Percentiles rank a stretch among this genome's conserved stretches.
phyloP scores from a whole-genome alignment of 2,329 filamentous ascomycete species.

The Colletotrichum incanum region DNA sequence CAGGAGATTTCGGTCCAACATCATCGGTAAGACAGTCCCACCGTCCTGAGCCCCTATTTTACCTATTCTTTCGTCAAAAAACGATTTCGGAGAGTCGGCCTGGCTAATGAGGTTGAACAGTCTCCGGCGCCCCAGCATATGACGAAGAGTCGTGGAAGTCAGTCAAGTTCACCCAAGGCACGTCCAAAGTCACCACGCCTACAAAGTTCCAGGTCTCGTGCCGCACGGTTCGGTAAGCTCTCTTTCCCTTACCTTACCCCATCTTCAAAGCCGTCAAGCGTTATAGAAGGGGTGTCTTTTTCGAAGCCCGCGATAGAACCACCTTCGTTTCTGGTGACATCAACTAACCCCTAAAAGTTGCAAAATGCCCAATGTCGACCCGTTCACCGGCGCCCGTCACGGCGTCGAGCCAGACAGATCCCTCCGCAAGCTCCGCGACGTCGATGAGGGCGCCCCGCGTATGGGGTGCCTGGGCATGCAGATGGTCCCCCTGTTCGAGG shows the following conservation, averaged over 20 bases:
- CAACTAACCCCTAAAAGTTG: conserved; percentile 60
- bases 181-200: conserved; percentile 62
- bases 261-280: background rate
- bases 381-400: conserved; percentile 70
- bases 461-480: conserved; percentile 77
- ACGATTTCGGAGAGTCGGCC: too few species aligned
- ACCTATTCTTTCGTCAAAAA: background rate
- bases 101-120: conserved; percentile 50
- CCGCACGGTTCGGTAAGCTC: conserved; percentile 72
- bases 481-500: conserved; percentile 70
- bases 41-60: background rate
- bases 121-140: conserved; percentile 75
- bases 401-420: conserved; percentile 70
- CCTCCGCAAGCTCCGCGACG: conserved; percentile 70
- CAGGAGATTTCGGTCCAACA: conserved; percentile 79
- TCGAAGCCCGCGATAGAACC: background rate
- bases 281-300: too few species aligned
- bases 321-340: too few species aligned
- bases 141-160: conserved; percentile 80
- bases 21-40: conserved; percentile 67
- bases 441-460: conserved; percentile 72
- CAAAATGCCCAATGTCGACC: conserved; percentile 80
- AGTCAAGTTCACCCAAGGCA: conserved; percentile 67
- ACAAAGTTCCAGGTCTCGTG: conserved; percentile 71
- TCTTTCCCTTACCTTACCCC: background rate